phyloP scores from a whole-genome alignment of 1,139 yeast genomes.

The Suzukiozyma palmioleophila region DNA sequence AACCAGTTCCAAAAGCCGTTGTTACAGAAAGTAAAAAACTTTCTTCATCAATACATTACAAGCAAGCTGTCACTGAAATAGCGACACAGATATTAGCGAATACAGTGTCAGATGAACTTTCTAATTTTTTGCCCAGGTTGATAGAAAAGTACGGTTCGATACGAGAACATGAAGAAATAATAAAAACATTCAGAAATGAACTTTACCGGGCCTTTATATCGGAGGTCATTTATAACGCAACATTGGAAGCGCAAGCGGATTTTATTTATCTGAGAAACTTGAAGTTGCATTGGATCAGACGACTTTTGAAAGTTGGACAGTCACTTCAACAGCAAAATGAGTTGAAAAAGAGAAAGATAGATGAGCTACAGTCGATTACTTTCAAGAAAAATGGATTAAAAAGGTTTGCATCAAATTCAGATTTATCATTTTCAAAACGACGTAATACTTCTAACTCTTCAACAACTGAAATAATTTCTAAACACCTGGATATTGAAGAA shows the following conservation, averaged over 20 bases:
- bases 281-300: conserved; percentile 20
- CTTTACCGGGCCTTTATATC: conserved; percentile 56
- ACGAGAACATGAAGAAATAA: conserved; percentile 14
- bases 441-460: neutral
- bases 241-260: conserved; percentile 42
- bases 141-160: conserved; percentile 6
- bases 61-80: conserved; percentile 18
- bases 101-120: conserved; percentile 27
- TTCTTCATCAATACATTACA: conserved; percentile 15
- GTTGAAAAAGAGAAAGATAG: conserved; percentile 26
- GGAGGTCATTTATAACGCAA: conserved; percentile 45
- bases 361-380: conserved; percentile 40
- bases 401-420: conserved; percentile 17
- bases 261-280: conserved; percentile 19
- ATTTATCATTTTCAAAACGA: conserved; percentile 4
- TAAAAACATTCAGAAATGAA: conserved; percentile 41
- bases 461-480: conserved; percentile 14
- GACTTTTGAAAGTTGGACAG: conserved; percentile 22
- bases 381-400: conserved; percentile 23
- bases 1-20: neutral
- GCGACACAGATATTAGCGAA: conserved; percentile 26
- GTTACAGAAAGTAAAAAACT: conserved; percentile 10
- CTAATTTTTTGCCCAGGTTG: conserved; percentile 20
- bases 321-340: conserved; percentile 18
- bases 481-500: conserved; percentile 29